phyloP scores from a whole-genome alignment of 306 rosid species.

The Pyrus communis region DNA sequence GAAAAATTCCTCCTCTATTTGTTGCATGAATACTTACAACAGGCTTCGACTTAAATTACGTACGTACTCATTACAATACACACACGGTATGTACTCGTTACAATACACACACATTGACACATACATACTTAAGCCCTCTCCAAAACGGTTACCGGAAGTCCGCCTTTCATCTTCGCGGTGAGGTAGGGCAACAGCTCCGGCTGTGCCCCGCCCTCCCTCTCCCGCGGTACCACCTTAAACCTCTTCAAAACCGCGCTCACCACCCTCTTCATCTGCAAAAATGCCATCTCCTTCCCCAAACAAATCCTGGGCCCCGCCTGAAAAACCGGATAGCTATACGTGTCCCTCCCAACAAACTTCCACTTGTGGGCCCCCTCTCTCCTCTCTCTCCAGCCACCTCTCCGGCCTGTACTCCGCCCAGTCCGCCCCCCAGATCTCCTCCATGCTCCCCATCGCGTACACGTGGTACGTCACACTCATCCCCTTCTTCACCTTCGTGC shows the following conservation, averaged over 20 bases:
- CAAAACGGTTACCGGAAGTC: conserved; percentile 49
- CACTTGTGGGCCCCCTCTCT: conserved; percentile 16
- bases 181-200: conserved; percentile 31
- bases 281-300: conserved; percentile 76
- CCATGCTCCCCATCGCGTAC: not conserved
- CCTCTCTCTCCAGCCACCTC: conserved; percentile 46
- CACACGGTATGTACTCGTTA: too few relatives aligned
- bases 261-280: conserved; percentile 72
- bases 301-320: conserved; percentile 82
- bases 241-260: conserved; percentile 37
- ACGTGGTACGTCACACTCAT: not conserved
- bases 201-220: conserved; percentile 10
- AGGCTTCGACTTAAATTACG: too few relatives aligned
- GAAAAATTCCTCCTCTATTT: too few relatives aligned
- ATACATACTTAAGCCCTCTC: conserved; percentile 13
- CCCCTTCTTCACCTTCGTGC: not conserved
- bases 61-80: too few relatives aligned
- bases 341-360: conserved; percentile 48
- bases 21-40: too few relatives aligned
- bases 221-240: conserved; percentile 43
- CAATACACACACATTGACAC: not conserved
- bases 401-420: conserved; percentile 59
- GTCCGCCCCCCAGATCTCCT: conserved; percentile 48
- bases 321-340: conserved; percentile 52
- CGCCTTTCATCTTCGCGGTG: conserved; percentile 52